Evolutionary conservation across 2,329 filamentous ascomycete species (phyloP).

Genomic region (Colletotrichum orchidophilum): DNA sequence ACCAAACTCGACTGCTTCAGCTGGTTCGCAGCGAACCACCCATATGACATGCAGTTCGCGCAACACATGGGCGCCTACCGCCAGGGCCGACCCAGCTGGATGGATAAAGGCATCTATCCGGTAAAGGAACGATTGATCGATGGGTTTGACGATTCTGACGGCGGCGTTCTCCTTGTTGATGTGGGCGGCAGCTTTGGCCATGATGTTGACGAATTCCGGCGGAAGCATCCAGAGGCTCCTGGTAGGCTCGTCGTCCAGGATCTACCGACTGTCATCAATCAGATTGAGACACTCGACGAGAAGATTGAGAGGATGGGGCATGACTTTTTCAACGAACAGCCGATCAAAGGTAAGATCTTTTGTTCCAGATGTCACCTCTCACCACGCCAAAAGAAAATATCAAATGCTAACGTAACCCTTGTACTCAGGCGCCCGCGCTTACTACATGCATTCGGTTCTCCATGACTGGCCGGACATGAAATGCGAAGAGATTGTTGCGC

Average conservation of each 20-base stretch:
- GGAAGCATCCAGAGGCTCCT: constrained; percentile 44
- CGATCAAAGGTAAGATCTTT: constrained; percentile 46
- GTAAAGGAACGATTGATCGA: constrained; percentile 43
- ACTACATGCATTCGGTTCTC: constrained; percentile 39
- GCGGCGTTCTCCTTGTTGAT: constrained; percentile 44
- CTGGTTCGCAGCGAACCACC: background rate
- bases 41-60: constrained; percentile 8
- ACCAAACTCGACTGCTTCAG: constrained; percentile 36
- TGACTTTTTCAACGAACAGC: constrained; percentile 58
- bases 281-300: constrained; percentile 41
- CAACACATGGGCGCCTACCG: constrained; percentile 43
- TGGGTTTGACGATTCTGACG: constrained; percentile 37
- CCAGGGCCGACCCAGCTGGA: constrained; percentile 46
- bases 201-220: constrained; percentile 45
- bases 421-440: constrained; percentile 14
- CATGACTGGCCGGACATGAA: constrained; percentile 44
- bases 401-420: background rate
- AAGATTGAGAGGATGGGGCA: constrained; percentile 49
- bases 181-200: constrained; percentile 48
- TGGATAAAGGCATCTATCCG: constrained; percentile 43
- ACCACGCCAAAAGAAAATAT: too few relatives aligned
- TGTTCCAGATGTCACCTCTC: too few relatives aligned
- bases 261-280: constrained; percentile 48
- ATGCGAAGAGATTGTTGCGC: constrained; percentile 43
- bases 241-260: constrained; percentile 58